Evolutionary conservation across 2,329 filamentous ascomycete species (phyloP).

Genomic region (Sporothrix phasma): DNA sequence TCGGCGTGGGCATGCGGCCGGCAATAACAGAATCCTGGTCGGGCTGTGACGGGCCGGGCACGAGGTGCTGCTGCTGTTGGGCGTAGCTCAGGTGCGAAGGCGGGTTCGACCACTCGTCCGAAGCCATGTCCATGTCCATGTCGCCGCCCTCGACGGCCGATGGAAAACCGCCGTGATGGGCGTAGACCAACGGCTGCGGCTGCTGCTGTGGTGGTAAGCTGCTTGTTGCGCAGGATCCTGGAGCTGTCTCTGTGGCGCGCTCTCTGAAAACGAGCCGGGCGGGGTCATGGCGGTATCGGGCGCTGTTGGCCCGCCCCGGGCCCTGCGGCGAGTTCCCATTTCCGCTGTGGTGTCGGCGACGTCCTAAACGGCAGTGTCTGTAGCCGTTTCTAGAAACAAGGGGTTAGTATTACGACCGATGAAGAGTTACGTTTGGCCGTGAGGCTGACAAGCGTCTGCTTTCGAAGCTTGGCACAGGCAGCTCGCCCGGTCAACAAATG

Average conservation of each 20-base stretch:
- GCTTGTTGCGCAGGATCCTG: slow-evolving; percentile 12
- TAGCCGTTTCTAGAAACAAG: slow-evolving; percentile 38
- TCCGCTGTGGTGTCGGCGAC: slow-evolving; percentile 32
- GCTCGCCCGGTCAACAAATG: background rate
- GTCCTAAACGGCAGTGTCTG: slow-evolving; percentile 43
- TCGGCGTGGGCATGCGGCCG: slow-evolving; percentile 48
- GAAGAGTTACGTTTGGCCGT: background rate
- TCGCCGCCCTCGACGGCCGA: slow-evolving; percentile 24
- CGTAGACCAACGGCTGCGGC: slow-evolving; percentile 18
- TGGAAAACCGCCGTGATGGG: slow-evolving; percentile 21
- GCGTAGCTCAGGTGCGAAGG: background rate
- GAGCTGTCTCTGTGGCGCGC: slow-evolving; percentile 16
- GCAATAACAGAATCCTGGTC: slow-evolving; percentile 28
- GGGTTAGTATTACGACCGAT: background rate
- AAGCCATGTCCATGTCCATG: slow-evolving; percentile 43
- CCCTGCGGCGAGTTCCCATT: slow-evolving; percentile 25
- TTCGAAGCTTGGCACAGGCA: too few species aligned
- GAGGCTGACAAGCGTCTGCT: background rate
- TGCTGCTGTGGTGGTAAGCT: background rate
- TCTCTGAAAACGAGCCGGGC: slow-evolving; percentile 32
- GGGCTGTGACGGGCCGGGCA: slow-evolving; percentile 26
- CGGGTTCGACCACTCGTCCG: slow-evolving; percentile 26
- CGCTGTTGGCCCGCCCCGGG: slow-evolving; percentile 21
- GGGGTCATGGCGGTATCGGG: slow-evolving; percentile 30
- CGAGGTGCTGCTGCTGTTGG: slow-evolving; percentile 19